These are phyloP conservation scores for Monosporascus cannonballus DNA, from an alignment of 2,329 filamentous ascomycete species.

Conservation along the genomic window DNA sequence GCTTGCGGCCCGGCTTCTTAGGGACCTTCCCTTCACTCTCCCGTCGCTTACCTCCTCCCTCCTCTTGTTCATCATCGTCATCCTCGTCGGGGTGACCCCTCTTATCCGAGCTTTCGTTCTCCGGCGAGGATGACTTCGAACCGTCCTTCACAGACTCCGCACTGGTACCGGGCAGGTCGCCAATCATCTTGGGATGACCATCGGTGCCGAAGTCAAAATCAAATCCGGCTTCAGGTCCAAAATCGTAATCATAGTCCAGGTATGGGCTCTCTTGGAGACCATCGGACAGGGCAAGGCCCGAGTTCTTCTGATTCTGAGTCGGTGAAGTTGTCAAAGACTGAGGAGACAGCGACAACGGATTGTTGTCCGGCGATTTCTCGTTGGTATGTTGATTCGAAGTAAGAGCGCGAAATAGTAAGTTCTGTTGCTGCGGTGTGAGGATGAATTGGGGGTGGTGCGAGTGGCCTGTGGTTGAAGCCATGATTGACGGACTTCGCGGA, in stretches of 20 bases:
- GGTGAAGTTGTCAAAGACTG: constrained; percentile 45
- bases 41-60: constrained; percentile 57
- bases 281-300: constrained; percentile 34
- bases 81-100: constrained; percentile 66
- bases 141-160: constrained; percentile 23
- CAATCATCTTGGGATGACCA: constrained; percentile 65
- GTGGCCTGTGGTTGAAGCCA: constrained; percentile 44
- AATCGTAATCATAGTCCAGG: constrained; percentile 74
- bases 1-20: constrained; percentile 96
- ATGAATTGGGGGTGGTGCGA: constrained; percentile 53
- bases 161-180: constrained; percentile 57
- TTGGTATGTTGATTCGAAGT: constrained; percentile 57
- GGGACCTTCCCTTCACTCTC: constrained; percentile 79
- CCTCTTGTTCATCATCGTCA: constrained; percentile 52
- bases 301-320: constrained; percentile 33
- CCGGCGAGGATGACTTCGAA: constrained; percentile 52
- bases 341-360: constrained; percentile 39
- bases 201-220: constrained; percentile 60
- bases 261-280: constrained; percentile 72
- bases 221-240: constrained; percentile 68
- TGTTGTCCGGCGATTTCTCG: constrained; percentile 27
- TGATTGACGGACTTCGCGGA: constrained; percentile 24
- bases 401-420: constrained; percentile 67
- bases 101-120: constrained; percentile 61
- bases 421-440: constrained; percentile 71